These are phyloP conservation scores for Hyaloperonospora arabidopsidis DNA, from an alignment of 352 stramenopile genomes.

Conservation along the genomic window DNA sequence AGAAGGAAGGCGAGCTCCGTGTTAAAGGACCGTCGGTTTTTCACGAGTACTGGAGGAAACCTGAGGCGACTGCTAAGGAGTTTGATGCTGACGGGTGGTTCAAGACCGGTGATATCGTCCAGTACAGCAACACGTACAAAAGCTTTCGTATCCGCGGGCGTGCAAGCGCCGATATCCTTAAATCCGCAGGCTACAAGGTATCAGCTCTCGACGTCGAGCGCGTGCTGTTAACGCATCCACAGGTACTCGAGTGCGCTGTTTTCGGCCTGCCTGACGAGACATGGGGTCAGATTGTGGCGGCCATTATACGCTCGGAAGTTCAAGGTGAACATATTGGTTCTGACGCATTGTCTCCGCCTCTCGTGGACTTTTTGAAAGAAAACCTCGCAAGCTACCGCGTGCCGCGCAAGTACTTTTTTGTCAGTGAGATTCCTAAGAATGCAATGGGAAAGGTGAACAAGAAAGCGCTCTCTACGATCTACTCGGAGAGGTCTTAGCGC, in stretches of 20 bases:
- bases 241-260: constrained; percentile 80
- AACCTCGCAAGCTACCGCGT: constrained; percentile 80
- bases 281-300: constrained; percentile 77
- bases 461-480: constrained; percentile 64
- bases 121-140: constrained; percentile 57
- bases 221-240: constrained; percentile 70
- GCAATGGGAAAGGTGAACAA: constrained; percentile 93
- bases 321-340: constrained; percentile 10
- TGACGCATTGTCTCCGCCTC: constrained; percentile 21
- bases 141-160: constrained; percentile 86
- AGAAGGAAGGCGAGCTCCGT: constrained; percentile 72
- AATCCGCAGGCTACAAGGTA: constrained; percentile 88
- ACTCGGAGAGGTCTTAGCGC: constrained; percentile 15
- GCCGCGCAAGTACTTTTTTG: constrained; percentile 65
- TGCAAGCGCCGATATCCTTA: constrained; percentile 88
- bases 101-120: constrained; percentile 53
- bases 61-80: constrained; percentile 72
- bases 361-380: constrained; percentile 48
- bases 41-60: constrained; percentile 77
- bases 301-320: constrained; percentile 39
- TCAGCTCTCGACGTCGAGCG: constrained; percentile 88
- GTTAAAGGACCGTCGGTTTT: constrained; percentile 85
- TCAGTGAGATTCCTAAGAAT: constrained; percentile 86
- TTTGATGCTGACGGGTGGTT: constrained; percentile 84
- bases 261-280: constrained; percentile 78